A percentile compares a stretch with the other conserved stretches of the same genome.
Conservation (phyloP, 148 eudicot genomes). For the Chenopodium quinoa region DNA sequence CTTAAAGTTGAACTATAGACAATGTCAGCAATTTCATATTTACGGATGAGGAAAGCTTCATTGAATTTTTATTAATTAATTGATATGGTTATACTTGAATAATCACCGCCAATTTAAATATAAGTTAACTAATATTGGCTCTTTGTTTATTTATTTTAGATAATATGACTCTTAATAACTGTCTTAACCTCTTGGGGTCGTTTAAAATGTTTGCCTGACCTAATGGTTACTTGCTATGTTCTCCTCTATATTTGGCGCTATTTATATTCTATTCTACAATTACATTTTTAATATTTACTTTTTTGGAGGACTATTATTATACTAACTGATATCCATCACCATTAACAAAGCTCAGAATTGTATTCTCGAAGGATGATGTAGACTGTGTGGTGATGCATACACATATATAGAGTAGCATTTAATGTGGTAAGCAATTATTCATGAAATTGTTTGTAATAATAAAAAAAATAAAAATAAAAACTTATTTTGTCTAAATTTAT, state of each 20-base stretch:
- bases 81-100: background rate
- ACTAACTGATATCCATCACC: background rate
- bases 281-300: too few species aligned
- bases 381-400: background rate
- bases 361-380: background rate
- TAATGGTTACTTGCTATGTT: background rate
- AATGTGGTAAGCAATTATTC: too few species aligned
- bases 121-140: conserved; percentile 4
- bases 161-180: conserved; percentile 7
- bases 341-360: background rate
- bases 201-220: conserved; percentile 1
- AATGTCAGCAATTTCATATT: background rate
- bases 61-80: background rate
- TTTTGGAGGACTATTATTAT: too few species aligned
- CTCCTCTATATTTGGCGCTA: background rate
- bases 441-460: background rate
- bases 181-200: background rate
- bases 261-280: too few species aligned
- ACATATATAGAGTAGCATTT: too few species aligned
- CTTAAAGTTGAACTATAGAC: background rate
- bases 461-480: too few species aligned
- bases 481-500: too few species aligned
- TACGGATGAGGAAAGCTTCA: background rate
- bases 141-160: background rate
- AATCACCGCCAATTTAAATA: background rate